Evolutionary conservation across 2,329 filamentous ascomycete genomes (phyloP), one percentile per base, ranked within the genome.

Genomic region (Lachnellula hyalina): DNA sequence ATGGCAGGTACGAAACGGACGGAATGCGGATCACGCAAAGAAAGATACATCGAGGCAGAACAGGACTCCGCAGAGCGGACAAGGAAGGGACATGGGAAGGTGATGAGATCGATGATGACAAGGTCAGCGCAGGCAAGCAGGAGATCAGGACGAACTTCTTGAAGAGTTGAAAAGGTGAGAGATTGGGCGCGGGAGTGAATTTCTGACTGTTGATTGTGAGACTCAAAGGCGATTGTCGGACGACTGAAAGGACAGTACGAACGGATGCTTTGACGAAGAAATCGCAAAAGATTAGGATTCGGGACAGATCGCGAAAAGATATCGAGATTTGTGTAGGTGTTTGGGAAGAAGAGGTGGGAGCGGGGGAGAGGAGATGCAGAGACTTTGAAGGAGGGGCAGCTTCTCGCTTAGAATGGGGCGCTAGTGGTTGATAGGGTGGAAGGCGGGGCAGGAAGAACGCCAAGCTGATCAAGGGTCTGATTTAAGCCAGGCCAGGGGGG

Each of bases 21-120:
- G 59, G 63, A 63, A 65, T 53, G 59, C 57, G 61, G 56, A 63
- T 62, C 63, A 66, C 58, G 55, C 63, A 70, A 68, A 59, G 64
- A 69, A 69, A 68, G 62, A 67, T 68, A 70, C 67, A 70, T 66
- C 64, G 65, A 65, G 61, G 66, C 60, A 68, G 62, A 66, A 68
- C 66, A 69, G 60, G 64, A 66, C 54, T 59, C 62, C 61, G 64
- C 61, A 60, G 52, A 67, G 56, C 63, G 60, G 61, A 68, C 50
- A 57, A 59, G 55, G 58, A 64, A 64, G 61, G 64, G 58, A 63
- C 55, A 57, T 57, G 60, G 62, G 65, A 67, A 62, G 59, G 61
- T 63, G 65, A 66, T 61, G 53, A 59, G 53, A 59, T 61, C 53
- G 58, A 58, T 51, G 56, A 63, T 46, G 49, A 55, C 52, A 56